These are phyloP conservation scores for Soucietia sequanensis DNA, from an alignment of 805 yeast genomes.

Conservation along the genomic window DNA sequence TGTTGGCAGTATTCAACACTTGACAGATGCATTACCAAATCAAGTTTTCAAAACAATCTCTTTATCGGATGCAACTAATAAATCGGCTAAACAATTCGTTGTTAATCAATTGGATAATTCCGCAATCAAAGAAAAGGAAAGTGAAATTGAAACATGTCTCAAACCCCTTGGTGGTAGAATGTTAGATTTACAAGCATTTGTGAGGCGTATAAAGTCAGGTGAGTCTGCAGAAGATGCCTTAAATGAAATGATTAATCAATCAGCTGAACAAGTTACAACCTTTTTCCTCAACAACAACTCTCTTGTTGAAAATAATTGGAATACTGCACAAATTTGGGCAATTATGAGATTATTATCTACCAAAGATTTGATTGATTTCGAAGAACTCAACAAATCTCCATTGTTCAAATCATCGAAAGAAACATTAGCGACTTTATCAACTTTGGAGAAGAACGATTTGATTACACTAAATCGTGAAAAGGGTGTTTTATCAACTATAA, in stretches of 20 bases:
- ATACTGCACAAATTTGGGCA: constrained; percentile 85
- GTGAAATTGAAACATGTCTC: constrained; percentile 52
- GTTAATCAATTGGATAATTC: constrained; percentile 45
- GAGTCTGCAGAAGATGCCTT: constrained; percentile 78
- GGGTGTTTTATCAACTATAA: constrained; percentile 65
- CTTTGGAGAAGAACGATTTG: constrained; percentile 78
- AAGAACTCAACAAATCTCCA: constrained; percentile 55
- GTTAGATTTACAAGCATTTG: constrained; percentile 88
- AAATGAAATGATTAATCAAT: constrained; percentile 75
- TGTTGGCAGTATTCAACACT: constrained; percentile 66
- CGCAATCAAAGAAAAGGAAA: constrained; percentile 21
- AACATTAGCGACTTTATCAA: constrained; percentile 47
- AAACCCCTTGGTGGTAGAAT: constrained; percentile 91
- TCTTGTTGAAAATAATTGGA: constrained; percentile 49
- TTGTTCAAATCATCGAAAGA: constrained; percentile 58
- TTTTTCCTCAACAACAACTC: constrained; percentile 49
- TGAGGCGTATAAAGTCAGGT: constrained; percentile 84
- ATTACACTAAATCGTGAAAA: constrained; percentile 70
- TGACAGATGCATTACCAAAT: constrained; percentile 76
- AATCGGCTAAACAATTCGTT: constrained; percentile 70
- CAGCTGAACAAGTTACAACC: constrained; percentile 85
- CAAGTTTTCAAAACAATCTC: constrained; percentile 77
- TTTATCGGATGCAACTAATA: constrained; percentile 77
- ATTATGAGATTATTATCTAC: constrained; percentile 64
- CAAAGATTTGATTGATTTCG: constrained; percentile 44